phyloP scores from a whole-genome alignment of 768 basidiomycete species.

The Amylocystis lapponica region DNA sequence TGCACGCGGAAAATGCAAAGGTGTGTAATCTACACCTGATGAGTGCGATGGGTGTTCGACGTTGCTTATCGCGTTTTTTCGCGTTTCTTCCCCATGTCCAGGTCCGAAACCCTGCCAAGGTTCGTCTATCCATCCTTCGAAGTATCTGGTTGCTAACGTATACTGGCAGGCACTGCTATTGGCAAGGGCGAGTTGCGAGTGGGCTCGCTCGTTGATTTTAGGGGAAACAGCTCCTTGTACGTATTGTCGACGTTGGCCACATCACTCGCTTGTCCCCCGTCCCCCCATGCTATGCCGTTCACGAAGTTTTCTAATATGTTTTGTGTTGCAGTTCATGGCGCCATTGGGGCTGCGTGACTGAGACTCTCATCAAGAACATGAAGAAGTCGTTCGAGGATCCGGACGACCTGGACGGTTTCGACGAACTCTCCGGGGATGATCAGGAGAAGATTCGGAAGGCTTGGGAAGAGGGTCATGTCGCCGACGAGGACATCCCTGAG shows the following conservation, averaged over 20 bases:
- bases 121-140: constrained; percentile 23
- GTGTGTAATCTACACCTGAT: constrained; percentile 33
- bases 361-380: constrained; percentile 63
- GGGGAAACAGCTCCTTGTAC: constrained; percentile 65
- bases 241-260: too few species aligned
- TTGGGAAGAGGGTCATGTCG: constrained; percentile 73
- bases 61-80: constrained; percentile 22
- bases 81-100: constrained; percentile 28
- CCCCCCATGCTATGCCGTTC: background rate
- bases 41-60: constrained; percentile 15
- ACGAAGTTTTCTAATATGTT: background rate
- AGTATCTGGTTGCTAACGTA: constrained; percentile 16
- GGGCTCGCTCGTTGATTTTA: constrained; percentile 70
- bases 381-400: constrained; percentile 53
- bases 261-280: constrained; percentile 2
- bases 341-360: constrained; percentile 86
- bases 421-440: constrained; percentile 64
- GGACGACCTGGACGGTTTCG: constrained; percentile 81
- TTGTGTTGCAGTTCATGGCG: constrained; percentile 58
- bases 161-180: constrained; percentile 50
- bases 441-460: constrained; percentile 67
- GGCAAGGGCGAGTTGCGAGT: constrained; percentile 68
- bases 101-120: constrained; percentile 76
- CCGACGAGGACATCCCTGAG: constrained; percentile 77
- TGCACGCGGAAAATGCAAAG: constrained; percentile 73